Percentiles rank a stretch among this genome's conserved stretches.
Conservation (phyloP, 2,329 filamentous ascomycete genomes). For the Nigrospora osmanthi region DNA sequence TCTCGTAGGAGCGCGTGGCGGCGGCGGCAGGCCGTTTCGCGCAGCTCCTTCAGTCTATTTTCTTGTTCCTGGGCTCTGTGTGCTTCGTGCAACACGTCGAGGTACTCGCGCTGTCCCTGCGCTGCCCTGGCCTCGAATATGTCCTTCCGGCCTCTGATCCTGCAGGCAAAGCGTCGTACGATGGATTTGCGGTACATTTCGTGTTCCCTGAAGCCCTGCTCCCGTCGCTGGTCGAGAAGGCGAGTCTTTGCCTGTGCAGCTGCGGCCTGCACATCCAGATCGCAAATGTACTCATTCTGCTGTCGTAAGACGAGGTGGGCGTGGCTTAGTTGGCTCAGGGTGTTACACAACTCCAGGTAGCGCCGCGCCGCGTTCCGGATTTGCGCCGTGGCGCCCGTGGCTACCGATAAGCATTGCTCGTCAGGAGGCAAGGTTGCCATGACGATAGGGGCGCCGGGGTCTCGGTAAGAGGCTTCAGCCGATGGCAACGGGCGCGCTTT, state of each 20-base stretch:
- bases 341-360: slow-evolving; percentile 34
- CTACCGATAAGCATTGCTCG: too few species aligned
- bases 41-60: slow-evolving; percentile 28
- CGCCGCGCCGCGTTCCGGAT: slow-evolving; percentile 30
- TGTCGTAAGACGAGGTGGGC: slow-evolving; percentile 35
- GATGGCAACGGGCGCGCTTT: too few species aligned
- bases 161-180: slow-evolving; percentile 43
- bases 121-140: slow-evolving; percentile 39
- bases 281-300: slow-evolving; percentile 33
- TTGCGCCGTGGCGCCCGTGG: slow-evolving; percentile 16
- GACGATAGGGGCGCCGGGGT: too few species aligned
- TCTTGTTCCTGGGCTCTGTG: slow-evolving; percentile 35
- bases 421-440: too few species aligned
- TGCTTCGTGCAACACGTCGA: slow-evolving; percentile 40
- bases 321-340: slow-evolving; percentile 40
- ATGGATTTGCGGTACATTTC: slow-evolving; percentile 44
- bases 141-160: slow-evolving; percentile 38
- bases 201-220: slow-evolving; percentile 42
- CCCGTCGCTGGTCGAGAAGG: slow-evolving; percentile 29
- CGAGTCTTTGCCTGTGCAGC: slow-evolving; percentile 27
- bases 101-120: slow-evolving; percentile 48
- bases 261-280: slow-evolving; percentile 33
- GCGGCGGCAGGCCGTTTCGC: slow-evolving; percentile 29
- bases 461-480: too few species aligned
- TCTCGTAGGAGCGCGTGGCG: slow-evolving; percentile 26